A percentile compares a stretch with the other conserved stretches of the same genome.
Evolutionary conservation across 768 basidiomycete species (phyloP).

Genomic region (Tricholoma sp.): DNA sequence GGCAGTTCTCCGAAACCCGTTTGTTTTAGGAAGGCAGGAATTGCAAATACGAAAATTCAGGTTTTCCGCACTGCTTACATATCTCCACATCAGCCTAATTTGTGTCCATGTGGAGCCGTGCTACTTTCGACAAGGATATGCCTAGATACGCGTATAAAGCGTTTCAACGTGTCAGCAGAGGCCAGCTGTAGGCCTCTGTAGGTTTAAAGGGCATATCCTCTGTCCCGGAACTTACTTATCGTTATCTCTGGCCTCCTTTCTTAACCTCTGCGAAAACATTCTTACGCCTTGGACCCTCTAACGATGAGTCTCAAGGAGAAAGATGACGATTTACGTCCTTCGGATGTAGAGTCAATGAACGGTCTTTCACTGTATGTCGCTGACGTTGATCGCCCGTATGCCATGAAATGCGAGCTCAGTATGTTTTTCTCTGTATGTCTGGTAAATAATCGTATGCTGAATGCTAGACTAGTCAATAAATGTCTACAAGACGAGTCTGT

Average conservation of each 20-base stretch:
- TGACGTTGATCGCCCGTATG: conserved; percentile 12
- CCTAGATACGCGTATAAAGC: too few species aligned
- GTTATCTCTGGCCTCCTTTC: background rate
- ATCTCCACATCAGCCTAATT: background rate
- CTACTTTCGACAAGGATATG: background rate
- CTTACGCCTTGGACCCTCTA: background rate
- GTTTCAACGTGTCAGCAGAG: too few species aligned
- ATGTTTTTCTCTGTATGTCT: background rate
- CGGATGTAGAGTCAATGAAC: background rate
- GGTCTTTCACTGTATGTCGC: background rate
- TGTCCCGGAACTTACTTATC: background rate
- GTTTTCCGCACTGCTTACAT: too few species aligned
- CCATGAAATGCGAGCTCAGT: conserved; percentile 18
- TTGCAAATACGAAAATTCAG: too few species aligned
- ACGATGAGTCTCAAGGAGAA: conserved; percentile 1
- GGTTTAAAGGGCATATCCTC: background rate
- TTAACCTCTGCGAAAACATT: background rate
- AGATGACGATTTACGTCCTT: background rate
- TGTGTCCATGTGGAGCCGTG: background rate
- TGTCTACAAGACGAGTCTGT: conserved; percentile 42
- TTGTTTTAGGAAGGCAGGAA: too few species aligned
- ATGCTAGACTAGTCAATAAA: conserved; percentile 31
- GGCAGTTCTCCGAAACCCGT: too few species aligned
- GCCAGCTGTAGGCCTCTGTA: background rate
- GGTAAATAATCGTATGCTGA: background rate